Evolutionary conservation across 495 filamentous ascomycete species (phyloP), one percentile per base, ranked within the genome.

Genomic region (Neurospora sp.): DNA sequence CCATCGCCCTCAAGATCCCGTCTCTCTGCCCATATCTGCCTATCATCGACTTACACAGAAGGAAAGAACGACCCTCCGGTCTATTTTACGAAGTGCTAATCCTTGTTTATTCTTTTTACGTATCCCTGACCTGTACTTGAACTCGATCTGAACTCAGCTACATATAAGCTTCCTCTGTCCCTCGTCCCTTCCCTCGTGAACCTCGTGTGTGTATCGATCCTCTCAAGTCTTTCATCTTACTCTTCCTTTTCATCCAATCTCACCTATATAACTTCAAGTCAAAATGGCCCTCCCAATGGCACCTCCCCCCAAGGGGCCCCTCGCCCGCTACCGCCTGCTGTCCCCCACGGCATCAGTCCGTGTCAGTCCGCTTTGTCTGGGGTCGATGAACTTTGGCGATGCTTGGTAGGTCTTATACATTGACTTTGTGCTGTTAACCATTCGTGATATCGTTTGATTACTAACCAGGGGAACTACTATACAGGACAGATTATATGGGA

Each of bases 301-400:
- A 0, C 79, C 83, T 38, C 72, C 81, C 18, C 83, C 86, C 27
- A 85, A 86, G 77, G 83, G 80, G 62, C 82, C 81, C 23, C 82
- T 91, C 59, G 88, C 82, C 73, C 83, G 87, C 74, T 89, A 91
- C 76, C 86, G 89, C 20, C 79, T 90, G 69, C 84, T 90, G 2
- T 83, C 90, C 5, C 89, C 89, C 23, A 85, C 82, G 7, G 89
- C 90, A 5, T 82, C 83, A 1, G 83, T 91, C 20, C 80, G 84
- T 66, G 88, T 92, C 37, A 87, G 84, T 77, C 90, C 89, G 16
- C 76, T 92, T 42, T 89, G 88, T 71, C 83, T 92, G 6, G 90
- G 90, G 0, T 81, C 82, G 23, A 91, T 91, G 89, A 89, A 85
- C 74, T 89, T 92, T 75, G 89, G 89, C 38, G 81, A 85, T 18